Percentiles rank a stretch among this genome's conserved stretches.
Evolutionary conservation across 2,329 filamentous ascomycete genomes (phyloP).

Genomic region (Cladosporium velox): DNA sequence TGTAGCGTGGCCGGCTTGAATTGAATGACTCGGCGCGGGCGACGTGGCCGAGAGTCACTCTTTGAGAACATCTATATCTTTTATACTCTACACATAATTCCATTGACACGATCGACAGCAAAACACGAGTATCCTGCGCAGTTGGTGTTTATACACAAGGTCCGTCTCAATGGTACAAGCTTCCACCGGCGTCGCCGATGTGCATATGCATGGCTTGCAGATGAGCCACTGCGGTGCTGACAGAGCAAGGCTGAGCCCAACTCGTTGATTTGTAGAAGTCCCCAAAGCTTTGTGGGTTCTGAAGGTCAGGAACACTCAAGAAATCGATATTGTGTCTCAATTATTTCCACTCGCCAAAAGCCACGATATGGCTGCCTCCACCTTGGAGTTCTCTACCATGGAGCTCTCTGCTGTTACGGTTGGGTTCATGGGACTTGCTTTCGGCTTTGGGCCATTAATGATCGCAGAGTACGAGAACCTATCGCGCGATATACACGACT

Average conservation of each 20-base stretch:
- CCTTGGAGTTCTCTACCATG: too few species aligned
- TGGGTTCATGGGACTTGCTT: too few species aligned
- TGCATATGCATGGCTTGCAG: neutral
- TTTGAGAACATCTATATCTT: neutral
- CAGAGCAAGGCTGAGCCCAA: neutral
- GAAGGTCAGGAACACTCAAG: neutral
- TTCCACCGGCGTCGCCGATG: neutral
- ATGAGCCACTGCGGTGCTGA: neutral
- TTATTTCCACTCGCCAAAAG: neutral
- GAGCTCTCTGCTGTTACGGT: too few species aligned
- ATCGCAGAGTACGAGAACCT: neutral
- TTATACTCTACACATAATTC: neutral
- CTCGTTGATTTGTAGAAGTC: neutral
- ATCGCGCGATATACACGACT: neutral
- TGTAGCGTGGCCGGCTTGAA: neutral
- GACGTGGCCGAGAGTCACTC: neutral
- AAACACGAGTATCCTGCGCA: neutral
- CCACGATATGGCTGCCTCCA: too few species aligned
- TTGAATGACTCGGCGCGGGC: neutral
- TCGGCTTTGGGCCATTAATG: too few species aligned
- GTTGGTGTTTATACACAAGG: neutral
- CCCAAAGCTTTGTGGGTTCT: neutral
- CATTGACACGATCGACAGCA: conserved; percentile 3
- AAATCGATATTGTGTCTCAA: neutral
- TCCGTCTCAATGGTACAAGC: neutral